Evolutionary conservation across 2,329 filamentous ascomycete genomes (phyloP), one percentile per base, ranked within the genome.

Genomic region (Bipolaris zeicola): DNA sequence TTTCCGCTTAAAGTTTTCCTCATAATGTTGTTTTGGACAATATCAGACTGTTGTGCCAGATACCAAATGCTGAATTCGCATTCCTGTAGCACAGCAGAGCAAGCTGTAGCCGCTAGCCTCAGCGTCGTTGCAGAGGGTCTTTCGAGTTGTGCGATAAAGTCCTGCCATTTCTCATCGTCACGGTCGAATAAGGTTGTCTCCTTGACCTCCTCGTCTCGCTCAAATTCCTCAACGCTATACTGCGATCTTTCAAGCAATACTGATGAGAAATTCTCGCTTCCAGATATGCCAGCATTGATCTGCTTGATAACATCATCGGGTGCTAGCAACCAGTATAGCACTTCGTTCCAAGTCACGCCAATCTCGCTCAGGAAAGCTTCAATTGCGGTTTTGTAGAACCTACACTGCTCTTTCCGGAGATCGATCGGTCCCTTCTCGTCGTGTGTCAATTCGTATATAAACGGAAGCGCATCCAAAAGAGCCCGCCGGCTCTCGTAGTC

Each of bases 31-130:
- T 52, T 37, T 38, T 57, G 60, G 24, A 67, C 54, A 13, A 54
- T 22, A 16, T 63, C 50, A 48, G 68, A 70, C 38, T 69, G 69
- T 46, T 72, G 60, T 14, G 71, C 77, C 24, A 80, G 60, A 36
- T 80, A 77, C 77, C 77, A 80, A 2, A 80, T 55, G 36, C 72
- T 76, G 50, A 79, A 73, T 1, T 64, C 62, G 14, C 72, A 69
- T 18, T 73, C 64, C 3, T 68, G 62, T 14, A 73, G 60, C 33
- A 80, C 77, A 5, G 65, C 66, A 18, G 74, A 67, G 55, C 77
- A 79, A 4, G 75, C 65, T 4, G 75, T 51, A 11, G 71, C 76
- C 7, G 76, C 71, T 47, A 70, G 62, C 14, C 66, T 68, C 5
- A 79, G 49, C 6, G 57, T 58, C 3, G 52, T 57, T 3, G 65